Base-by-base conservation (phyloP, 208 protist species). In the Crithidia mellificae region DNA sequence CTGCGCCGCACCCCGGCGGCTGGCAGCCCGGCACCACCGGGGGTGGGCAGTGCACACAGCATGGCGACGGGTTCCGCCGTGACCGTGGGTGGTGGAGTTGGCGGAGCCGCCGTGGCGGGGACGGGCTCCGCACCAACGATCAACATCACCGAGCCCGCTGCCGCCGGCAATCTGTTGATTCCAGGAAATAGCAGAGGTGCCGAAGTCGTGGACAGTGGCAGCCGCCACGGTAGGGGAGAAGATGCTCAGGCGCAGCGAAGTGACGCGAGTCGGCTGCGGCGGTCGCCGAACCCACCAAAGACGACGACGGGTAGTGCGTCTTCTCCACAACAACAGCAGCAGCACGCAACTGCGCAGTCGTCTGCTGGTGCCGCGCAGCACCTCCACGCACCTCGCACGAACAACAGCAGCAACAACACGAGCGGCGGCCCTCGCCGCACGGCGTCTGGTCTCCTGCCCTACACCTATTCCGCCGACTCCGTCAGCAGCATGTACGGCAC, bases 401-500 rank as follows among this genome's bases (percentile, higher is more conserved):
- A 27, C 0, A 15, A n/a, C 43, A 32, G 29, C 9, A 38, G 14
- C 27, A 19, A 54, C 17, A 11, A 54, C 8, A 32, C 22, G 19
- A 41, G 52, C 32, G 15, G 19, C n/a, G 36, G 2, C 4, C 59
- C 56, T 27, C 68, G 67, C 24, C 57, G 63, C 25, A 53, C 62
- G n/a, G 55, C 46, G 46, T 75, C 70, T 27, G 70, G 70, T 0
- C 41, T 70, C 25, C 55, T 81, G 25, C 77, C 77, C 22, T 78
- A 77, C 62, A 81, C 53, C 36, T 78, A 78, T 54, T 81, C 77
- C 24, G 59, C 34, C 17, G 77, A 81, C 57, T 81, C 77, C 17
- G 77, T 81, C 25, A 69, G 66, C 43, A 68, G 59, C 61, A 57
- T 77, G 71, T 76, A 74, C 32, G 77, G 77, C 47, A 81, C 67